Percentiles rank a stretch among this genome's conserved stretches.
Evolutionary conservation across 2,329 filamentous ascomycete genomes (phyloP).

Genomic region (Emergomyces orientalis): DNA sequence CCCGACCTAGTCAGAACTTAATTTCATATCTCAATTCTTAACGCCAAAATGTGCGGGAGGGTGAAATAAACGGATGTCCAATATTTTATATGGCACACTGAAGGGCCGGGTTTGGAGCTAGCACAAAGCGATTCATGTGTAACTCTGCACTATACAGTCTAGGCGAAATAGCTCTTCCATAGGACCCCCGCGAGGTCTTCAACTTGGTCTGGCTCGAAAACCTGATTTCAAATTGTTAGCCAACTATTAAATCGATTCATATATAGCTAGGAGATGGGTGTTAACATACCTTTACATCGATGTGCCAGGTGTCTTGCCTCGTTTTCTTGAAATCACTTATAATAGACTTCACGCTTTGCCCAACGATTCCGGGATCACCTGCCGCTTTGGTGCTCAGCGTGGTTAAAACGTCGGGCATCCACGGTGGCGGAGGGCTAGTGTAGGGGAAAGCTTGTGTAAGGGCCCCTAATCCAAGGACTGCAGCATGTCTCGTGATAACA

Average conservation of each 20-base stretch:
- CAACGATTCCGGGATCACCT: conserved; percentile 81
- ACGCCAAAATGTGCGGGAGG: background rate
- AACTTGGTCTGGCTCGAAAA: conserved; percentile 81
- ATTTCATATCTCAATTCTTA: background rate
- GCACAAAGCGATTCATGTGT: background rate
- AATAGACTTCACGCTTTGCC: conserved; percentile 89
- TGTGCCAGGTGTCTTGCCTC: conserved; percentile 94
- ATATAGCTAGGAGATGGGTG: conserved; percentile 8
- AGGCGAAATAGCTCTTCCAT: conserved; percentile 99
- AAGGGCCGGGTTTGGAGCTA: background rate
- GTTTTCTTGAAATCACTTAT: conserved; percentile 99
- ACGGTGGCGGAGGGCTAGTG: conserved; percentile 77
- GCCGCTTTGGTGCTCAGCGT: conserved; percentile 76
- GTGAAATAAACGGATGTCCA: background rate
- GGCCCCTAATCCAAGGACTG: conserved; percentile 81
- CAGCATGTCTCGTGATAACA: conserved; percentile 75
- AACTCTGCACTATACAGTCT: background rate
- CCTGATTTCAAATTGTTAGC: conserved; percentile 40
- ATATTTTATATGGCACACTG: background rate
- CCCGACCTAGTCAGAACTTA: background rate
- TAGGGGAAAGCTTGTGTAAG: conserved; percentile 95
- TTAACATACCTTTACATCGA: conserved; percentile 81
- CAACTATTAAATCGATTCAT: conserved; percentile 10
- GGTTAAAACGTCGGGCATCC: conserved; percentile 90
- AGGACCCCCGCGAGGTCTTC: conserved; percentile 93